A percentile compares a stretch with the other conserved stretches of the same genome.
These are phyloP conservation scores for Metarhizium brunneum DNA, from an alignment of 2,329 filamentous ascomycete genomes.

Conservation along the genomic window DNA sequence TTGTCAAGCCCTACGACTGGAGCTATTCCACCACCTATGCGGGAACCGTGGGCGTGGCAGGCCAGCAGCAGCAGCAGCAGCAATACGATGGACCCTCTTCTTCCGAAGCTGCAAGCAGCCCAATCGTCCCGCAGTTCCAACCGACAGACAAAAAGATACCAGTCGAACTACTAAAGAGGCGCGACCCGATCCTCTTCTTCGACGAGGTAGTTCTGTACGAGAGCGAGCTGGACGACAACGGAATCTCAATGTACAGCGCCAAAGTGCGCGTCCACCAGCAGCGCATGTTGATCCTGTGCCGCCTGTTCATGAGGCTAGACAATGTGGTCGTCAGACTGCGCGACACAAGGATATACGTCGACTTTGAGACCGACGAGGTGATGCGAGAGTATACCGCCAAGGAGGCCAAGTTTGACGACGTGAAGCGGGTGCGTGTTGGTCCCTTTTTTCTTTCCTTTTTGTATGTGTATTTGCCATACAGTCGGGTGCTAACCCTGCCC, in stretches of 20 bases:
- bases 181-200: constrained; percentile 92
- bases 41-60: constrained; percentile 47
- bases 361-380: constrained; percentile 71
- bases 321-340: constrained; percentile 79
- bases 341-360: constrained; percentile 86
- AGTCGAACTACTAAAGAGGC: constrained; percentile 73
- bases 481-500: constrained; percentile 1
- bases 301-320: constrained; percentile 90
- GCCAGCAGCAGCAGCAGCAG: constrained; percentile 7
- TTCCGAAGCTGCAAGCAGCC: neutral
- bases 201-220: constrained; percentile 95
- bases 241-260: constrained; percentile 79
- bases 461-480: neutral
- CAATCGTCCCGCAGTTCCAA: constrained; percentile 8
- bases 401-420: constrained; percentile 70
- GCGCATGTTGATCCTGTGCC: constrained; percentile 71
- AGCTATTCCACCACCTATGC: constrained; percentile 86
- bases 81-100: too few relatives aligned
- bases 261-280: constrained; percentile 91
- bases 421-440: constrained; percentile 51
- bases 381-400: constrained; percentile 85
- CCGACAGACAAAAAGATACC: constrained; percentile 52
- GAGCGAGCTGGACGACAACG: constrained; percentile 96
- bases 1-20: constrained; percentile 97
- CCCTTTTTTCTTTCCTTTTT: constrained; percentile 3